A percentile compares a stretch with the other conserved stretches of the same genome.
These are phyloP conservation scores for Debaryomyces prosopidis DNA, from an alignment of 805 yeast genomes.

Conservation along the genomic window DNA sequence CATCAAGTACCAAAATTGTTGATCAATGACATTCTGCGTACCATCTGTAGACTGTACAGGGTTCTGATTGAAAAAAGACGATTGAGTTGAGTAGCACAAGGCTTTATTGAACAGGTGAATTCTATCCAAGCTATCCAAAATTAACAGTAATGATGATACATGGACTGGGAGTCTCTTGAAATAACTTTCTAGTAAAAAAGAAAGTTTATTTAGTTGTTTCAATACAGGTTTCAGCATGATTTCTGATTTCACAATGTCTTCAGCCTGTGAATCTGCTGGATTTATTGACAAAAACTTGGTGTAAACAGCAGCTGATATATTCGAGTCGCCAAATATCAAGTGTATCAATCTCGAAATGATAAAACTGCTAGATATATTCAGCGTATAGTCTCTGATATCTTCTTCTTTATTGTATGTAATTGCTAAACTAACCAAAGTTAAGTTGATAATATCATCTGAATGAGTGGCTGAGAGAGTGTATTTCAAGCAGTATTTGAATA, in stretches of 20 bases:
- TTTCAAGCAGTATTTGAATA: constrained; percentile 29
- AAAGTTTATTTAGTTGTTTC: constrained; percentile 49
- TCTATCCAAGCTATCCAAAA: constrained; percentile 17
- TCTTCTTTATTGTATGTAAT: constrained; percentile 28
- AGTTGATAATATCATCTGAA: constrained; percentile 23
- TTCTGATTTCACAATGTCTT: constrained; percentile 8
- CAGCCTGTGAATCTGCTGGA: constrained; percentile 11
- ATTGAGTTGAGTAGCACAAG: constrained; percentile 14
- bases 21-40: constrained; percentile 5
- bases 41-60: constrained; percentile 7
- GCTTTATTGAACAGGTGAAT: constrained; percentile 31
- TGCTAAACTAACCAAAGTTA: constrained; percentile 37
- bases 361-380: constrained; percentile 12
- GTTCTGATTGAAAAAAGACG: constrained; percentile 13
- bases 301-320: constrained; percentile 12
- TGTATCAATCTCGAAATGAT: constrained; percentile 14
- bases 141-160: constrained; percentile 15
- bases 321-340: constrained; percentile 19
- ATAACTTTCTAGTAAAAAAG: constrained; percentile 44
- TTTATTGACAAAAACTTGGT: constrained; percentile 14
- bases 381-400: constrained; percentile 17
- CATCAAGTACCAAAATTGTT: constrained; percentile 37
- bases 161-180: constrained; percentile 16
- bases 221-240: constrained; percentile 40
- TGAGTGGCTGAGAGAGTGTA: constrained; percentile 22